Evolutionary conservation across 2,329 filamentous ascomycete species (phyloP), one percentile per base, ranked within the genome.

Genomic region (Colletotrichum karsti): DNA sequence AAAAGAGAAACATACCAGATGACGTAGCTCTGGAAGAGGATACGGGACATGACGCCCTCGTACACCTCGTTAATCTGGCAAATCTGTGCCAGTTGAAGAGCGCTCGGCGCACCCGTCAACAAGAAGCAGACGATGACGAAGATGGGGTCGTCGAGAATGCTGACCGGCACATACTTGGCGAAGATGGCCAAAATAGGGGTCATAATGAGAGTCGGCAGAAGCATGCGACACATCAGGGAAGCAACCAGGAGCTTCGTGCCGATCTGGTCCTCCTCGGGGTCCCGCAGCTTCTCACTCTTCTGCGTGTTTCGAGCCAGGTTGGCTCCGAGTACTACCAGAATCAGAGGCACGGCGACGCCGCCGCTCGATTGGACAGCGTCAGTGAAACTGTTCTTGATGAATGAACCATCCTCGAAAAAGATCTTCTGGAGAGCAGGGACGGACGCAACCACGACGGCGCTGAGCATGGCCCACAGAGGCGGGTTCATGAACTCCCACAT

Each of bases 71-170:
- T 99, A 82, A 98, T 93, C 85, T 98, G 96, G 82, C 96, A 99
- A 69, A 99, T 99, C 82, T 99, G 96, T 7, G 96, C 95, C 76
- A 99, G 84, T 81, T 99, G 96, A 71, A 99, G 85, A 26, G 96
- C 96, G 70, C 92, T 97, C 6, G 96, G 96, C 3, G 96, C 96
- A 37, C 96, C 96, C 0, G 94, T 95, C 72, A 99, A 92, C 71
- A 99, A 85, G 87, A 98, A 99, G 82, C 95, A 98, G 37, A 99
- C 96, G 73, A 99, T 93, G 73, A 99, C 91, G 79, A 99, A 99
- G 74, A 99, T 99, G 9, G 96, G 96, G 77, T 99, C 96, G 77
- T 97, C 96, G 35, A 99, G 85, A 73, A 99, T 98, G 83, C 93
- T 97, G 75, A 99, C 88, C 3, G 94, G 94, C 26, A 97, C 88